phyloP scores from a whole-genome alignment of 2,329 filamentous ascomycete species.

The Aspergillus sergii region DNA sequence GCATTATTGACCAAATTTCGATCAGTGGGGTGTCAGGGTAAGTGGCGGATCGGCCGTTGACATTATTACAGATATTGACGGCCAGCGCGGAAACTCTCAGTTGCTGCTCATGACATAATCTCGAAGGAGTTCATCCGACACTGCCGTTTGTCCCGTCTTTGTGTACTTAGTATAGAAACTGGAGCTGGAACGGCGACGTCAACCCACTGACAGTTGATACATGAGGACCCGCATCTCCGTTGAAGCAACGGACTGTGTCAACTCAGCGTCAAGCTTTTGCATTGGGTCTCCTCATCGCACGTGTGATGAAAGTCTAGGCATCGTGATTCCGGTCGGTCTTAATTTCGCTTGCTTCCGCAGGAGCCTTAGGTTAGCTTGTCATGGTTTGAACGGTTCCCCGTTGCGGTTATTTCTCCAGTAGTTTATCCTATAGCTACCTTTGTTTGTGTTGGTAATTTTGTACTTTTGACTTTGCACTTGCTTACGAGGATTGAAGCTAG shows the following conservation, averaged over 20 bases:
- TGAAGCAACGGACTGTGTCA: slow-evolving; percentile 10
- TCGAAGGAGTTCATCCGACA: background rate
- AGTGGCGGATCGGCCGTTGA: background rate
- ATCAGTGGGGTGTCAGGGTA: background rate
- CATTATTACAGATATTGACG: background rate
- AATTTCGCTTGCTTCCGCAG: slow-evolving; percentile 7
- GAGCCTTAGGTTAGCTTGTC: background rate
- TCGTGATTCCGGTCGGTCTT: background rate
- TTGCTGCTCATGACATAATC: background rate
- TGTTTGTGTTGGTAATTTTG: background rate
- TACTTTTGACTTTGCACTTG: background rate
- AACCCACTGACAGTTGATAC: no score
- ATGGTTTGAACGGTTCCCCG: background rate
- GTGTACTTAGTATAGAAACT: background rate
- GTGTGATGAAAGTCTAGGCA: background rate
- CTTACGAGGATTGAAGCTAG: background rate
- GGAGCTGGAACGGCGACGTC: background rate
- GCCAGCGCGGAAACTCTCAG: background rate
- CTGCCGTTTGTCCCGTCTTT: background rate
- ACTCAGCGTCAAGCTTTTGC: slow-evolving; percentile 9
- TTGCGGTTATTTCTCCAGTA: slow-evolving; percentile 2
- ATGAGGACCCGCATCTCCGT: slow-evolving; percentile 1
- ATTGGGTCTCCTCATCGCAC: background rate
- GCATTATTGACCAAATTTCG: background rate
- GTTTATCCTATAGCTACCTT: slow-evolving; percentile 1